Conservation (phyloP, 768 basidiomycete genomes). For the Phanerochaete carnosa region DNA sequence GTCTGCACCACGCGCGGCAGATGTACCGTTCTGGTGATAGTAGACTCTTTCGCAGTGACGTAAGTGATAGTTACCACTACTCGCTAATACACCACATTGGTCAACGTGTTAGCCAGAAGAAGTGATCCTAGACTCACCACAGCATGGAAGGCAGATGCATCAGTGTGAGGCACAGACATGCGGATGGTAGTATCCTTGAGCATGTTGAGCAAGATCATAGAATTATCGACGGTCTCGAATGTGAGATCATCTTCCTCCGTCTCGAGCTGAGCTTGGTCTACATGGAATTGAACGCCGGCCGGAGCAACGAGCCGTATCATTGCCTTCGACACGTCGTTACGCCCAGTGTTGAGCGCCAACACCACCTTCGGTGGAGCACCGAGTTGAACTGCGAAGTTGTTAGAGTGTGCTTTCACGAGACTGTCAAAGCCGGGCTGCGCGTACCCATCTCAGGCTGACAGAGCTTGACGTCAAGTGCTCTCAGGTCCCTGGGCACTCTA, state of each 20-base stretch:
- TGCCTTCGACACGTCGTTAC: constrained; percentile 59
- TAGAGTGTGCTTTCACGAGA: background rate
- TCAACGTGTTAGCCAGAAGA: background rate
- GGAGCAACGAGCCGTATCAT: constrained; percentile 53
- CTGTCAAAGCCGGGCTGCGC: constrained; percentile 16
- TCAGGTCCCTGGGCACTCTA: constrained; percentile 57
- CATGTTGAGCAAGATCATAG: constrained; percentile 46
- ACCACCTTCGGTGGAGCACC: constrained; percentile 53
- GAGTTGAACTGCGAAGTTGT: constrained; percentile 52
- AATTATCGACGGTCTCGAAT: constrained; percentile 38
- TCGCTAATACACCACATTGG: constrained; percentile 47
- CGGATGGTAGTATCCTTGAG: constrained; percentile 41
- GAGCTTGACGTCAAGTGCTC: constrained; percentile 61
- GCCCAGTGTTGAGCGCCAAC: constrained; percentile 60
- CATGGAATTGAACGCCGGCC: constrained; percentile 48
- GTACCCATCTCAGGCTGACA: constrained; percentile 45
- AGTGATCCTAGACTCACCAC: constrained; percentile 44
- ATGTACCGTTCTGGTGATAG: constrained; percentile 48
- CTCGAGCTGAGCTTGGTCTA: constrained; percentile 36
- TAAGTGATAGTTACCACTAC: constrained; percentile 69
- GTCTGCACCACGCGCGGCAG: constrained; percentile 57
- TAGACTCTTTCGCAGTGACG: constrained; percentile 50
- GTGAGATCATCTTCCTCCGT: constrained; percentile 19
- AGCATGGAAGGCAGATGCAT: constrained; percentile 54
- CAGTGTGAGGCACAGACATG: constrained; percentile 64